Base-by-base conservation (phyloP, 495 filamentous ascomycete genomes). In the Annulohypoxylon stygium region DNA sequence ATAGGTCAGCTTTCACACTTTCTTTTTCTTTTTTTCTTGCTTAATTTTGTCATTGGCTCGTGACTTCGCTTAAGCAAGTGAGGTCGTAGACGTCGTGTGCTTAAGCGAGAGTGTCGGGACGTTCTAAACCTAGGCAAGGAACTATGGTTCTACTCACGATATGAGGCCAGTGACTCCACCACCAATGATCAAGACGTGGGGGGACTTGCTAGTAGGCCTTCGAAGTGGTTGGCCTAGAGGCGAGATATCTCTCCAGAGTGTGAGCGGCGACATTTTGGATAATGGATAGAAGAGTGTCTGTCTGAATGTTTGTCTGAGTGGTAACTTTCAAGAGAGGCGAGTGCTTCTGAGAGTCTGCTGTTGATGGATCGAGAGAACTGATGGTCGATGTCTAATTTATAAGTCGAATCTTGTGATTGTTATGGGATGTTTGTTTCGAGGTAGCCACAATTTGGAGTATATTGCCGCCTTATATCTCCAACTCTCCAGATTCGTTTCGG, bases 131-230 rank as follows among this genome's bases (percentile, higher is more conserved):
- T 57, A 6, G 10, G 4, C 7, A 33, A 33, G 36, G 37, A 43
- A 20, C 26, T 8, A 23, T 41, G 20, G 55, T 43, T 69, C 16
- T 11, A 79, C 77, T 79, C 60, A 79, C 77, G 77, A 77, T 51
- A 75, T 72, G 16, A 86, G 75, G 12, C 83, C 84, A 51, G 78
- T 82, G 54, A 87, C 83, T 23, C 84, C 85, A 8, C 78, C 84
- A 14, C 85, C 85, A 36, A 86, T 75, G n/a, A 87, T 65, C 4
- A 87, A 77, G 10, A 81, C 57, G 57, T 78, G 80, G 10, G 81
- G 79, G 3, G 80, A 81, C 45, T 75, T 65, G 59, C 25, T 72
- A 34, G 75, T 41, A 51, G 75, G 76, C 58, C 62, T 47, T 34
- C 66, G 71, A 50, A 79, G 77, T 2, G 77, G 69, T 14, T 77